phyloP scores from a whole-genome alignment of 257 asterid genomes.

The Phtheirospermum japonicum region DNA sequence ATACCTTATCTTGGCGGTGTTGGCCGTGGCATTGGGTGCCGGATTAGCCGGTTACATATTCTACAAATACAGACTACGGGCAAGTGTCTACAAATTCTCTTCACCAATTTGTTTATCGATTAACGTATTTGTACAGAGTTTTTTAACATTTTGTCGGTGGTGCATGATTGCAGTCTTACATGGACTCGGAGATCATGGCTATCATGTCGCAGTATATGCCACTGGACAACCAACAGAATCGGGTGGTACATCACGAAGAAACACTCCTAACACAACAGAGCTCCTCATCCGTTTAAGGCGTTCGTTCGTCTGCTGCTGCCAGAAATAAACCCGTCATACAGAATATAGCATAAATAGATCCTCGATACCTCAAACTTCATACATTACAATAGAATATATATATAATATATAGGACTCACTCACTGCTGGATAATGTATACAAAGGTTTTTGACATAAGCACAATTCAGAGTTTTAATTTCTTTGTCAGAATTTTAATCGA shows the following conservation, averaged over 20 bases:
- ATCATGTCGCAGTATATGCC: constrained; percentile 99
- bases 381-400: too few relatives aligned
- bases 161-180: constrained; percentile 63
- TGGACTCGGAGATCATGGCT: constrained; percentile 98
- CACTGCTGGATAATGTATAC: too few relatives aligned
- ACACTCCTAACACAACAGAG: constrained; percentile 45
- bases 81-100: constrained; percentile 30
- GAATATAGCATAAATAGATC: too few relatives aligned
- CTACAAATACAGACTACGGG: constrained; percentile 95
- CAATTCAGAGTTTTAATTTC: too few relatives aligned
- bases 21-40: constrained; percentile 52
- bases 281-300: constrained; percentile 43
- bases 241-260: constrained; percentile 57
- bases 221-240: constrained; percentile 71
- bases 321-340: too few relatives aligned
- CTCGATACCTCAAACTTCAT: too few relatives aligned
- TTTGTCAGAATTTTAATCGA: too few relatives aligned
- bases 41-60: constrained; percentile 69
- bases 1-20: constrained; percentile 45
- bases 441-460: too few relatives aligned
- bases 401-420: too few relatives aligned
- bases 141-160: background rate
- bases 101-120: background rate
- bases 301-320: too few relatives aligned
- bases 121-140: too few relatives aligned